These are phyloP conservation scores for Candida neerlandica DNA, from an alignment of 1,139 yeast species.

Conservation along the genomic window DNA sequence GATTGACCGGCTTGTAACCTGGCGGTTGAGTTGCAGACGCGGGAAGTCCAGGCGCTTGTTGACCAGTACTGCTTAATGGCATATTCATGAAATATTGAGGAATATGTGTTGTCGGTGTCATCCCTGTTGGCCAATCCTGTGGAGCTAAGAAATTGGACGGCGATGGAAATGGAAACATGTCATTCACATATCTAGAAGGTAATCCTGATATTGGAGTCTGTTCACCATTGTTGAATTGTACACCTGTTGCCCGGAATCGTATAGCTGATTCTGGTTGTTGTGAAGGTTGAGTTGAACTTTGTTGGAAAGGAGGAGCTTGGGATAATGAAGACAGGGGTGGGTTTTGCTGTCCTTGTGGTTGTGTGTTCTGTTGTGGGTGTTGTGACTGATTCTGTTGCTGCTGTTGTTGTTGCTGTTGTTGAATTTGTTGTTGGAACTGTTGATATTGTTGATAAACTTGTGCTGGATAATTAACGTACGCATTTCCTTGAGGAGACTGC, in stretches of 20 bases:
- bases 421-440: slow-evolving; percentile 13
- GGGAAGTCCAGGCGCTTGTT: slow-evolving; percentile 6
- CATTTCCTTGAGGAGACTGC: slow-evolving; percentile 8
- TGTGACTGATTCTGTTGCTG: slow-evolving; percentile 12
- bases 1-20: slow-evolving; percentile 1
- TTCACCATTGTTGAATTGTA: slow-evolving; percentile 33
- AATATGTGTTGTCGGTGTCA: slow-evolving; percentile 43
- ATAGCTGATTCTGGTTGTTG: slow-evolving; percentile 15
- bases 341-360: slow-evolving; percentile 16
- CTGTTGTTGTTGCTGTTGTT: slow-evolving; percentile 11
- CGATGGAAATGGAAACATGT: slow-evolving; percentile 58
- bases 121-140: slow-evolving; percentile 46
- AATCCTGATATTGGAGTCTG: slow-evolving; percentile 55
- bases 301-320: slow-evolving; percentile 12
- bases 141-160: slow-evolving; percentile 44
- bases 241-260: slow-evolving; percentile 10
- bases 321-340: slow-evolving; percentile 4
- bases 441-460: slow-evolving; percentile 23
- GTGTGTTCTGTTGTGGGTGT: slow-evolving; percentile 5
- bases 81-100: slow-evolving; percentile 34
- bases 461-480: slow-evolving; percentile 7
- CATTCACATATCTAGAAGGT: slow-evolving; percentile 46
- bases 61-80: slow-evolving; percentile 17
- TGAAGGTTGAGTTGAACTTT: slow-evolving; percentile 5
- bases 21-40: background rate